Evolutionary conservation across 805 yeast genomes (phyloP), one percentile per base, ranked within the genome.

Genomic region (Metahyphopichia silvanorum): DNA sequence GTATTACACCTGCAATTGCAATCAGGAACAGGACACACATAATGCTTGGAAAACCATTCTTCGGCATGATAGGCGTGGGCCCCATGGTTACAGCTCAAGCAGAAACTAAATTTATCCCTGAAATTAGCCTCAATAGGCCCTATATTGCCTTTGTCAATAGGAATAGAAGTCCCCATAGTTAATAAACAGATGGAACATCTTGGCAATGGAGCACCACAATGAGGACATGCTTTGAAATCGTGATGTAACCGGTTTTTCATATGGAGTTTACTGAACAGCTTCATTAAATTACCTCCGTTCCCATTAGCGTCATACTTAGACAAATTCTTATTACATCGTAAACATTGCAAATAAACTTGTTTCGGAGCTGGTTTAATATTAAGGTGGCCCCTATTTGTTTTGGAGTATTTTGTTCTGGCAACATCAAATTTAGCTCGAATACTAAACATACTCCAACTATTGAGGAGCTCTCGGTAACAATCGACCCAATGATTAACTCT

Each of bases 11-110:
- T 67, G 50, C 98, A 91, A 25, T 71, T 67, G 50, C 98, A 91
- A 26, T 88, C 95, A 0, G 97, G 96, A 3, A 91, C 95, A 0
- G 98, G 97, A 50, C 98, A 91, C 1, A 85, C 76, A 35, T 75
- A 76, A 48, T 89, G 95, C 53, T 80, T 82, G 16, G 82, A 74
- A 55, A 91, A 91, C 98, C 98, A 91, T 49, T 89, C 94, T 42
- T 86, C 88, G 0, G 97, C 97, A 55, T 91, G 98, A 4, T 84
- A 88, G 0, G 95, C 88, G 60, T 91, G 98, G 76, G 81, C 81
- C 1, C 96, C 95, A 49, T 91, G 98, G 51, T 84, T 86, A 53
- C 98, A 91, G 21, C 81, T 76, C 42, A 91, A 60, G 50, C 98
- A 91, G 59, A 87, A 87, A 44, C 93, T 86, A 44, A 91, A 88